A percentile compares a stretch with the other conserved stretches of the same genome.
Conservation (phyloP, 768 basidiomycete genomes). For the Psilocybe tampanensis region DNA sequence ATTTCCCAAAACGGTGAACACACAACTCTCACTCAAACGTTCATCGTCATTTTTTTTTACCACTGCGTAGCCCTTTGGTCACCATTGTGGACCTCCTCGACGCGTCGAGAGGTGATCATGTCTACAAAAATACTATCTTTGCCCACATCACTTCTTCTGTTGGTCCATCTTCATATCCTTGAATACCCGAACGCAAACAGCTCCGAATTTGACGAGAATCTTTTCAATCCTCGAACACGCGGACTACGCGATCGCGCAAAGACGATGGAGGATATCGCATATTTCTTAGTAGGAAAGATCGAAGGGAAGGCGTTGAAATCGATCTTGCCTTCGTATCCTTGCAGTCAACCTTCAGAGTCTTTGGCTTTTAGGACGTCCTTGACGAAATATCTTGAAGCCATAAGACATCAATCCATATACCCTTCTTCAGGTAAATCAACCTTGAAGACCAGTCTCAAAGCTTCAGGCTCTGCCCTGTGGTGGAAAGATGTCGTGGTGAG, state of each 20-base stretch:
- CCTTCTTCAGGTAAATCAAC: constrained; percentile 21
- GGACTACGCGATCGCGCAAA: constrained; percentile 54
- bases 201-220: constrained; percentile 49
- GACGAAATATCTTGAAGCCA: constrained; percentile 49
- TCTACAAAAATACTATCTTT: constrained; percentile 17
- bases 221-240: constrained; percentile 45
- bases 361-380: constrained; percentile 53
- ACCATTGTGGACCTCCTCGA: background rate
- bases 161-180: constrained; percentile 56
- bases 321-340: constrained; percentile 55
- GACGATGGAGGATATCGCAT: constrained; percentile 52
- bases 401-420: constrained; percentile 43
- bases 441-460: constrained; percentile 17
- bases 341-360: constrained; percentile 51
- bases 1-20: too few relatives aligned
- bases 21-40: too few relatives aligned
- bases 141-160: constrained; percentile 47
- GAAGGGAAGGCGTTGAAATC: constrained; percentile 41
- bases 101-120: background rate
- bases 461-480: constrained; percentile 38
- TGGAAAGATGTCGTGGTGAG: constrained; percentile 61
- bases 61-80: too few relatives aligned
- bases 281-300: constrained; percentile 49
- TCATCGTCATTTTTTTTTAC: too few relatives aligned
- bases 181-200: constrained; percentile 49